phyloP scores from a whole-genome alignment of 2,329 filamentous ascomycete species.

The Neofusicoccum kwambonambiense region DNA sequence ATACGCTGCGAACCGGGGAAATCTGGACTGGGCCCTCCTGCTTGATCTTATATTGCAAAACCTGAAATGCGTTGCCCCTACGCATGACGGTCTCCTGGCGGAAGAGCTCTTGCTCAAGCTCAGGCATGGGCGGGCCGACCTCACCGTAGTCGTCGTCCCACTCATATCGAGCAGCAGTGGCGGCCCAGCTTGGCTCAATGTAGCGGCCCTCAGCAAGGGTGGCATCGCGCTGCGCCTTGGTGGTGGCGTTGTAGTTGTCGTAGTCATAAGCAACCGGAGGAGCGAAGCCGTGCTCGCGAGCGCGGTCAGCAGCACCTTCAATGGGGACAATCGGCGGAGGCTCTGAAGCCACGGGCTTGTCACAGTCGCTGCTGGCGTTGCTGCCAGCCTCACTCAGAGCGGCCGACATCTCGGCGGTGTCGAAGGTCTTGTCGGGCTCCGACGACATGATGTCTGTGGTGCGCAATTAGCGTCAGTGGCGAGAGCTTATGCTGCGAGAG shows the following conservation, averaged over 20 bases:
- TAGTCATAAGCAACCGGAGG: slow-evolving; percentile 52
- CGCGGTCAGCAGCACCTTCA: slow-evolving; percentile 16
- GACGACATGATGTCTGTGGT: slow-evolving; percentile 10
- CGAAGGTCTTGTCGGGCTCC: slow-evolving; percentile 13
- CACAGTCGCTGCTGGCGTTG: slow-evolving; percentile 20
- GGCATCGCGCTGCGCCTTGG: slow-evolving; percentile 26
- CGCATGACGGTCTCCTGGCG: slow-evolving; percentile 51
- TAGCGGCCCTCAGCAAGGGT: slow-evolving; percentile 1
- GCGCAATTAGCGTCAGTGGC: background rate
- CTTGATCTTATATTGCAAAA: slow-evolving; percentile 55
- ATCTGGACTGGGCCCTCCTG: slow-evolving; percentile 50
- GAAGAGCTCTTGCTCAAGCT: slow-evolving; percentile 77
- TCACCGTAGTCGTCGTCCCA: slow-evolving; percentile 87
- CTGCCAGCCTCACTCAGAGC: slow-evolving; percentile 24
- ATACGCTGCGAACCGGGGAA: slow-evolving; percentile 51
- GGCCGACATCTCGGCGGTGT: slow-evolving; percentile 23
- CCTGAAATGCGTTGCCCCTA: slow-evolving; percentile 63
- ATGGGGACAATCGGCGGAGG: slow-evolving; percentile 1
- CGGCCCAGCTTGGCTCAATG: slow-evolving; percentile 43
- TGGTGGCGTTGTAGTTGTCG: slow-evolving; percentile 27
- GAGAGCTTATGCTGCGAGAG: background rate
- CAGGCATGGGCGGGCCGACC: slow-evolving; percentile 67
- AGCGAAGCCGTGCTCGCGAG: slow-evolving; percentile 45
- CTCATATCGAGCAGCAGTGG: slow-evolving; percentile 68
- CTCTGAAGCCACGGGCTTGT: slow-evolving; percentile 30